Evolutionary conservation across 176 grass and related monocot species (phyloP), one percentile per base, ranked within the genome.

Genomic region (Oryza longistaminata): DNA sequence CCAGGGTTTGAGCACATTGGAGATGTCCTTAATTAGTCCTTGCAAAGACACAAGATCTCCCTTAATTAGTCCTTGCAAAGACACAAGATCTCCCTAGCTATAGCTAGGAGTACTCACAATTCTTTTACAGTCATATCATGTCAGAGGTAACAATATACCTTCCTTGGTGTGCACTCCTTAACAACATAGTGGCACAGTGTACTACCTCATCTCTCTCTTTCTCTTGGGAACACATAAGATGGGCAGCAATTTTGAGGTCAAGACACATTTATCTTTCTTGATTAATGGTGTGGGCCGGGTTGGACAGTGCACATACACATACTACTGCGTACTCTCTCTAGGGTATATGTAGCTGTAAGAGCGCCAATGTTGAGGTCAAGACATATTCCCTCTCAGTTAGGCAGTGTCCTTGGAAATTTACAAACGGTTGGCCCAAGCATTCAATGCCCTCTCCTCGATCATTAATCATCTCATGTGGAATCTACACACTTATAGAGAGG

Each of bases 221-320:
- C 90, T 90, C 77, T 87, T 66, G 76, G 82, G 70, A 88, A 93
- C 46, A 79, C 73, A 73, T 74, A 83, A 81, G 55, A 83, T 31
- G 61, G 66, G 65, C 94, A 92, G 64, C 82, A 68, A 94, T 77
- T 87, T 83, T 85, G 68, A 97, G 90, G 85, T 92, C 80, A 83
- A 92, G 49, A 90, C 87, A 88, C 82, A 81, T 73, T 85, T 84
- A 87, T 90, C 75, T 86, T 65, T 86, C 55, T 66, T 86, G 76
- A 66, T 79, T 75, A 89, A 22, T 50, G 72, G 81, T 14, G 40
- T 73, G 27, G 67, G n/a, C 69, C 58, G 58, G 58, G 71, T 69
- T 69, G 76, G 12, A 17, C 82, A 80, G 14, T 68, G 25, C 55
- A 70, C 35, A 73, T 19, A 60, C 26, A 78, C 16, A 35, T 44